Evolutionary conservation across 208 protist genomes (phyloP).

Genomic region (Crithidia sp.): DNA sequence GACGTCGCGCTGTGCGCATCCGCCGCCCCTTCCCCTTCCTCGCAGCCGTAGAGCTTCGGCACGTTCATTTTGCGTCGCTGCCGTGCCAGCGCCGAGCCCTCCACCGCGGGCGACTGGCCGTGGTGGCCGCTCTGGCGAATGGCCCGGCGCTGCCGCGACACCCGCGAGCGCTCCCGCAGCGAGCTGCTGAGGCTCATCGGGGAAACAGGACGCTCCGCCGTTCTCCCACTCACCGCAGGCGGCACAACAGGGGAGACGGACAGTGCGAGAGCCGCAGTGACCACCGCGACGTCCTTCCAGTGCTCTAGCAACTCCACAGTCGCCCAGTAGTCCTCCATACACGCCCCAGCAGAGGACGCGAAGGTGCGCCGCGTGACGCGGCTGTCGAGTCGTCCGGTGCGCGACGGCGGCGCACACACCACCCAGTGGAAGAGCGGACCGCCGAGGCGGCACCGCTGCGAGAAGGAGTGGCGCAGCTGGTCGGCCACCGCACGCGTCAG

Average conservation of each 20-base stretch:
- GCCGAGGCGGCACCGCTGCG: background rate
- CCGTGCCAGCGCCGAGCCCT: constrained; percentile 9
- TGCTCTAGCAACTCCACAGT: constrained; percentile 20
- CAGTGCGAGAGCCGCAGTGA: too few species aligned
- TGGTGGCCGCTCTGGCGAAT: constrained; percentile 21
- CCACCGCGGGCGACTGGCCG: background rate
- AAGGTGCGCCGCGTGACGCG: constrained; percentile 2
- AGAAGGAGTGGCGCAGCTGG: background rate
- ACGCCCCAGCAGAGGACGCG: too few species aligned
- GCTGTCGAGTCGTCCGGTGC: background rate
- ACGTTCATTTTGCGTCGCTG: constrained; percentile 31
- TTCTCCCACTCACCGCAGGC: too few species aligned
- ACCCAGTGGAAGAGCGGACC: constrained; percentile 28
- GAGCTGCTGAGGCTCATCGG: background rate
- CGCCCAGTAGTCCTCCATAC: constrained; percentile 1
- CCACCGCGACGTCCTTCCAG: constrained; percentile 13
- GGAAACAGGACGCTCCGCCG: background rate
- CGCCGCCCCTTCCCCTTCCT: background rate
- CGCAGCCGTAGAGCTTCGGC: constrained; percentile 21
- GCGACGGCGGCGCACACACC: constrained; percentile 8
- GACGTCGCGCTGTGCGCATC: background rate
- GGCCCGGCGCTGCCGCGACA: constrained; percentile 20
- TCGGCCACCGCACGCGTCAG: constrained; percentile 10
- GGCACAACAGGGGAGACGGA: background rate
- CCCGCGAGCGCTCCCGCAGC: background rate